Conservation (phyloP, 2,329 filamentous ascomycete genomes). For the Periglandula ipomoeae region DNA sequence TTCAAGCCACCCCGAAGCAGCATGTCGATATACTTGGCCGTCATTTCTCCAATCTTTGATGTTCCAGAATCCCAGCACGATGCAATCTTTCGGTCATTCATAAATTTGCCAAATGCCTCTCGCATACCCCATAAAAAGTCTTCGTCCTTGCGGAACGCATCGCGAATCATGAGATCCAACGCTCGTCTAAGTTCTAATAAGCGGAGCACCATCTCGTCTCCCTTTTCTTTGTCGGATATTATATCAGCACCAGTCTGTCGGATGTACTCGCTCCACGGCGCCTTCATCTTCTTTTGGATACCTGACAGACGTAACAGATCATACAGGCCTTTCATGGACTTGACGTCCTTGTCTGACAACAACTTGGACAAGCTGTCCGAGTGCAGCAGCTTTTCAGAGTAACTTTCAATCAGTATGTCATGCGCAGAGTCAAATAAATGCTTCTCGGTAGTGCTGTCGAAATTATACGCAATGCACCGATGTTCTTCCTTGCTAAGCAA, state of each 20-base stretch:
- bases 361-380: slow-evolving; percentile 61
- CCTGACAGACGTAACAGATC: slow-evolving; percentile 62
- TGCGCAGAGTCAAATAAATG: slow-evolving; percentile 68
- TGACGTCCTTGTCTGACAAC: slow-evolving; percentile 59
- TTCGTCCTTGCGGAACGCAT: slow-evolving; percentile 71
- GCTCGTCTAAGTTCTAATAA: slow-evolving; percentile 73
- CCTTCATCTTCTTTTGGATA: slow-evolving; percentile 60
- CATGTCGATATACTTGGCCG: slow-evolving; percentile 91
- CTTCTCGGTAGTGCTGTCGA: slow-evolving; percentile 76
- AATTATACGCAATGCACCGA: slow-evolving; percentile 70
- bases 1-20: slow-evolving; percentile 82
- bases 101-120: slow-evolving; percentile 80
- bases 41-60: slow-evolving; percentile 96
- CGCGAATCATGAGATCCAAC: slow-evolving; percentile 66
- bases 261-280: slow-evolving; percentile 74
- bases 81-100: slow-evolving; percentile 76
- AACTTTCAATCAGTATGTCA: slow-evolving; percentile 58
- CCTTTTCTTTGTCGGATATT: slow-evolving; percentile 68
- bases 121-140: slow-evolving; percentile 68
- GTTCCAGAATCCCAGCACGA: slow-evolving; percentile 72
- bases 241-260: slow-evolving; percentile 64
- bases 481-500: slow-evolving; percentile 64
- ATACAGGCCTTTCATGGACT: slow-evolving; percentile 69
- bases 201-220: slow-evolving; percentile 77
- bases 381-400: slow-evolving; percentile 58